Evolutionary conservation across 169 alveolate species (phyloP), one percentile per base, ranked within the genome.

Genomic region (Plasmodium gaboni): DNA sequence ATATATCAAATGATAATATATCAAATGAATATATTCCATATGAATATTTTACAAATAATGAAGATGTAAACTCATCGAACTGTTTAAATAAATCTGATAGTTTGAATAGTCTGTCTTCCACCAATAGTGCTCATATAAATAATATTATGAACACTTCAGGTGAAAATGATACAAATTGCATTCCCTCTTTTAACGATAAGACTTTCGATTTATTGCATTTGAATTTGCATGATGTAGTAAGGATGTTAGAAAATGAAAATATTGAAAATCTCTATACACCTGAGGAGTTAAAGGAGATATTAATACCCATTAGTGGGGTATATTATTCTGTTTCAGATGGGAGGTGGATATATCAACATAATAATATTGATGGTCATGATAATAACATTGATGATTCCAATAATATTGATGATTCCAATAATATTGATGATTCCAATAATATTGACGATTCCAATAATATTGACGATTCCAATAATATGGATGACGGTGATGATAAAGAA

Each of bases 221-320:
- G 48, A 55, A 83, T 46, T 72, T 83, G 46, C 15, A 51, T 68
- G 83, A 68, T 83, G 59, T 83, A 68, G 69, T 83, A 68, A 67
- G 44, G 13, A 60, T 83, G 12, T 60, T 83, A 67, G 91, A 83
- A 26, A 83, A 83, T 19, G 87, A 86, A 60, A 70, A 53, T 60
- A 71, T 86, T 13, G 92, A 74, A 60, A 71, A 71, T 53, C 50
- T 86, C 60, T 86, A 86, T 64, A 50, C 69, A 10, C 87, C 70
- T 60, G 87, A 86, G 48, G 92, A 86, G 63, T 61, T 86, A 61
- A 67, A 86, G n/a, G 17, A 60, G 19, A 57, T 69, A 86, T 44
- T 86, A 67, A 26, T 69, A 61, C 87, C 86, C 28, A 46, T 86
- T 15, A 22, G 19, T 38, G 87, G 64, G 12, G 46, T 86, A 46